Percentiles rank a stretch among this genome's conserved stretches.
These are phyloP conservation scores for Solanum bukasovii DNA, from an alignment of 257 asterid species.

Conservation along the genomic window DNA sequence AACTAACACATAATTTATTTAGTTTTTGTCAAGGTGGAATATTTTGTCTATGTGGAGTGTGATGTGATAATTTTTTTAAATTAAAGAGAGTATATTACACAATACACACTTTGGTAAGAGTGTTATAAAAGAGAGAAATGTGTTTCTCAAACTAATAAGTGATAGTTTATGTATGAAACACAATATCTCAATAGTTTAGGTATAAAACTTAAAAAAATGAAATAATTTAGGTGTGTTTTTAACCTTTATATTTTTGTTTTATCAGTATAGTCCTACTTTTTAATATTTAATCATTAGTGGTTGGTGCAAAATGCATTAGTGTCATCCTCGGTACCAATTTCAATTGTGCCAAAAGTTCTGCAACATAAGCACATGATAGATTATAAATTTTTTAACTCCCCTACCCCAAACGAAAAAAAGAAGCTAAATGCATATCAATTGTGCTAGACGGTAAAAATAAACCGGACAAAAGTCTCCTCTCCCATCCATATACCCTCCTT, in stretches of 20 bases:
- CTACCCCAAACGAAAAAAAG: background rate
- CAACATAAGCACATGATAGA: background rate
- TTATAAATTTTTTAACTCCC: background rate
- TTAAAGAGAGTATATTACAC: background rate
- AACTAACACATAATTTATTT: background rate
- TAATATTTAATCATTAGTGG: too few relatives aligned
- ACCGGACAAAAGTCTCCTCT: background rate
- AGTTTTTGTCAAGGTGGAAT: background rate
- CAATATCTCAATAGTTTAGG: background rate
- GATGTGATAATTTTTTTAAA: background rate
- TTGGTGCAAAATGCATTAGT: too few relatives aligned
- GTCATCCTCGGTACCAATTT: background rate
- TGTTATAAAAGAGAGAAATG: background rate
- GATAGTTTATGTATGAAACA: too few relatives aligned
- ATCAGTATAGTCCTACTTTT: background rate
- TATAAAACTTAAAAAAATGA: too few relatives aligned
- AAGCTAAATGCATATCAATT: background rate
- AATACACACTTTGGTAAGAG: background rate
- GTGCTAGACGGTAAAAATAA: background rate
- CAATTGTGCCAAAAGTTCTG: background rate
- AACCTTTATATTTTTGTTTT: background rate
- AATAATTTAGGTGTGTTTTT: too few relatives aligned
- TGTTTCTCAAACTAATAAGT: background rate
- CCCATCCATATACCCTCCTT: background rate
- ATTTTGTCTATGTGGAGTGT: background rate